These are phyloP conservation scores for Pyracantha coccinea DNA, from an alignment of 331 rosid species.

Conservation along the genomic window DNA sequence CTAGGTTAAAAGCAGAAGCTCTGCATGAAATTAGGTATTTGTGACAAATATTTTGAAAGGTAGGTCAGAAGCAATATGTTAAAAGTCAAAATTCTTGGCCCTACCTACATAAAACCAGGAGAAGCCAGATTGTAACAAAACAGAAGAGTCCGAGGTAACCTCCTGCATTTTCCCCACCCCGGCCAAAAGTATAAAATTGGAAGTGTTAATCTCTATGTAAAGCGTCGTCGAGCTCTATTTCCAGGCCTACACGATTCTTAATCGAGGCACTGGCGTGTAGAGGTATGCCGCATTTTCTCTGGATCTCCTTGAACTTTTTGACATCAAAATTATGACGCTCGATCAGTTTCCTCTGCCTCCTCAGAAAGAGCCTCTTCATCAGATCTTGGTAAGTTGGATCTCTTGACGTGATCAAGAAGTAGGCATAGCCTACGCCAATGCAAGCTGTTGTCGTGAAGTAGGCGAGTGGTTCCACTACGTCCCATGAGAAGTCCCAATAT, in stretches of 20 bases:
- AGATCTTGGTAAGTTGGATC: conserved; percentile 92
- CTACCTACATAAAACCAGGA: conserved; percentile 26
- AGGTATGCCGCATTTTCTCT: conserved; percentile 35
- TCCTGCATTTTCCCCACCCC: not conserved
- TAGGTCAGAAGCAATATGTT: conserved; percentile 14
- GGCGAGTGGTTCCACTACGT: conserved; percentile 95
- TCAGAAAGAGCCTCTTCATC: conserved; percentile 76
- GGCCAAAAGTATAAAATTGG: not conserved
- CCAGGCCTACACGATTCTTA: conserved; percentile 51
- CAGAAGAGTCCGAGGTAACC: not conserved
- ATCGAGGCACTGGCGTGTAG: conserved; percentile 44
- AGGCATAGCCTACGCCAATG: conserved; percentile 74
- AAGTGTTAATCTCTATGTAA: conserved; percentile 33
- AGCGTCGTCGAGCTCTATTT: conserved; percentile 58
- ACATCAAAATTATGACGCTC: conserved; percentile 55
- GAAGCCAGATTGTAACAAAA: conserved; percentile 19
- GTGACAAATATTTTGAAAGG: not conserved
- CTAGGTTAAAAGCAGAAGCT: not conserved
- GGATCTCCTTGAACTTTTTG: conserved; percentile 51
- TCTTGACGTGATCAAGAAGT: conserved; percentile 80
- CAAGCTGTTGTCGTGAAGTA: conserved; percentile 77
- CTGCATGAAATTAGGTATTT: not conserved
- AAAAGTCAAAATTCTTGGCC: conserved; percentile 15
- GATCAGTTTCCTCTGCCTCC: conserved; percentile 75
- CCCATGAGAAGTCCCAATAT: conserved; percentile 99